A percentile compares a stretch with the other conserved stretches of the same genome.
Evolutionary conservation across 78 protist genomes (phyloP).

Genomic region (Planoprotostelium fungivorum): DNA sequence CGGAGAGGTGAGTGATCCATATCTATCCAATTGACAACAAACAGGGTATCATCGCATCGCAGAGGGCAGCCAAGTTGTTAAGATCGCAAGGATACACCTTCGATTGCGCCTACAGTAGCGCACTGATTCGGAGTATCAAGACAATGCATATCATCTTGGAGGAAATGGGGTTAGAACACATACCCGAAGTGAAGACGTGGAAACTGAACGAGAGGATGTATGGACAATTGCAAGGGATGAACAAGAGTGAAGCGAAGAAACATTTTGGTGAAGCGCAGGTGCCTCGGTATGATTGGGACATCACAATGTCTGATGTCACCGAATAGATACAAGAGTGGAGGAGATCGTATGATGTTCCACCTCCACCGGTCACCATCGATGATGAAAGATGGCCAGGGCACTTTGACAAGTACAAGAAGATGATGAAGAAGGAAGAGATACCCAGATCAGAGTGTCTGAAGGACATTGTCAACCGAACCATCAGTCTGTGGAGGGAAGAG

Average conservation of each 20-base stretch:
- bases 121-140: conserved; percentile 77
- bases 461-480: conserved; percentile 70
- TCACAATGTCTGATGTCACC: not conserved
- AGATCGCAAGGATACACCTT: conserved; percentile 26
- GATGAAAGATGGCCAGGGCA: conserved; percentile 60
- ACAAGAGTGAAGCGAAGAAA: conserved; percentile 81
- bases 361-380: conserved; percentile 62
- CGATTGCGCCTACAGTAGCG: conserved; percentile 76
- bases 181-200: conserved; percentile 73
- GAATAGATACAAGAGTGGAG: conserved; percentile 68
- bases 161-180: conserved; percentile 29
- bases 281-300: not conserved
- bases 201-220: conserved; percentile 91
- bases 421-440: conserved; percentile 26
- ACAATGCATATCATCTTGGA: conserved; percentile 65
- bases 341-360: conserved; percentile 82
- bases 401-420: conserved; percentile 46
- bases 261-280: conserved; percentile 86
- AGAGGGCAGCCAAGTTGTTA: conserved; percentile 65
- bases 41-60: conserved; percentile 80
- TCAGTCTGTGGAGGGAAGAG: conserved; percentile 74
- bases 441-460: conserved; percentile 80
- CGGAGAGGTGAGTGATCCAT: not conserved
- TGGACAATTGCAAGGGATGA: conserved; percentile 86
- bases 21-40: not conserved